A percentile compares a stretch with the other conserved stretches of the same genome.
These are phyloP conservation scores for Saccharomyces hybrid DNA, from an alignment of 1,139 yeast genomes.

Conservation along the genomic window DNA sequence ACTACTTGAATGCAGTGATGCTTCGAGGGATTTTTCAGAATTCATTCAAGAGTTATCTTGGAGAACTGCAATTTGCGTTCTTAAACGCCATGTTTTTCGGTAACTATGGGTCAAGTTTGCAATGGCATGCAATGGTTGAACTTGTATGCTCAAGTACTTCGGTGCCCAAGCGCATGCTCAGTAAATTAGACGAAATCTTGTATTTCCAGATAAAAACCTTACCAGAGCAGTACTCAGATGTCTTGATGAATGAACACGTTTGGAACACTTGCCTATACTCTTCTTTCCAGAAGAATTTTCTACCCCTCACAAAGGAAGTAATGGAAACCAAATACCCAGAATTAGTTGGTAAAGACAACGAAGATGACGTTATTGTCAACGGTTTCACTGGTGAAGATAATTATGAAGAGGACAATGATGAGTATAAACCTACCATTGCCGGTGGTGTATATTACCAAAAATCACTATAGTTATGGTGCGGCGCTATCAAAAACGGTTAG, in stretches of 20 bases:
- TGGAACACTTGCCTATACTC: conserved; percentile 14
- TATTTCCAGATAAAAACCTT: conserved; percentile 30
- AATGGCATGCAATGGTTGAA: conserved; percentile 38
- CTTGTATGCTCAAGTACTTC: conserved; percentile 31
- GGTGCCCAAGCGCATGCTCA: conserved; percentile 14
- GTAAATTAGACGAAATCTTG: conserved; percentile 28
- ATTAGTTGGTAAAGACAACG: not conserved
- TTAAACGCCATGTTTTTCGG: conserved; percentile 36
- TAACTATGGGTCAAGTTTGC: conserved; percentile 40
- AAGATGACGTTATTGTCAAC: not conserved
- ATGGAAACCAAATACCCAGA: conserved; percentile 4
- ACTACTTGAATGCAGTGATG: conserved; percentile 35
- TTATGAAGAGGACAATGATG: conserved; percentile 9
- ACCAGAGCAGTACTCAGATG: conserved; percentile 36
- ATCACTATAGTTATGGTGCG: not conserved
- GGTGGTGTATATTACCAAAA: conserved; percentile 14
- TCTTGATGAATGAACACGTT: conserved; percentile 24
- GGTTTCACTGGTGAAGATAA: not conserved
- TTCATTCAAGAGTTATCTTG: conserved; percentile 25
- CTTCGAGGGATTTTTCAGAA: conserved; percentile 18
- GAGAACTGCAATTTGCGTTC: conserved; percentile 39
- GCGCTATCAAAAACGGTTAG: not conserved
- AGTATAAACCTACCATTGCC: conserved; percentile 17
- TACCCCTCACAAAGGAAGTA: conserved; percentile 7
- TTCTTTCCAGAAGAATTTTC: conserved; percentile 9